These are phyloP conservation scores for Mucor velutinosus DNA, from an alignment of 371 early-diverging fungal genomes.

Conservation along the genomic window DNA sequence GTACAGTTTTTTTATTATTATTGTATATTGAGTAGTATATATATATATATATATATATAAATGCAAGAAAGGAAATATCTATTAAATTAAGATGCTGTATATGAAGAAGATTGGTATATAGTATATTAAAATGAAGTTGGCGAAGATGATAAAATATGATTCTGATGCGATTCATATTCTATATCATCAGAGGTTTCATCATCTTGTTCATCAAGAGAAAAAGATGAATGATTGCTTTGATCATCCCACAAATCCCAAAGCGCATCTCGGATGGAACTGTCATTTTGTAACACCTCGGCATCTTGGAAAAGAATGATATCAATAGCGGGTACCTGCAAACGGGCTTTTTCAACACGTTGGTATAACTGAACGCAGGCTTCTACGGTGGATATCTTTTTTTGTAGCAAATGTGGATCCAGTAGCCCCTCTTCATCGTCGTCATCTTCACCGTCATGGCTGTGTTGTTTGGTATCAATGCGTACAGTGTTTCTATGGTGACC, in stretches of 20 bases:
- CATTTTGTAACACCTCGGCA: slow-evolving; percentile 27
- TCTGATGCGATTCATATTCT: neutral
- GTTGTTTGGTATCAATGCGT: neutral
- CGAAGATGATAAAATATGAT: neutral
- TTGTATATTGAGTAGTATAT: too few relatives aligned
- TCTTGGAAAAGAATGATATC: slow-evolving; percentile 38
- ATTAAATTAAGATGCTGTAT: too few relatives aligned
- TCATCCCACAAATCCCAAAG: slow-evolving; percentile 42
- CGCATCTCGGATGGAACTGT: slow-evolving; percentile 30
- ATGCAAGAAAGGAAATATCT: too few relatives aligned
- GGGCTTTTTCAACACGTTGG: slow-evolving; percentile 33
- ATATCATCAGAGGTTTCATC: neutral
- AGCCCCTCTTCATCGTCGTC: neutral
- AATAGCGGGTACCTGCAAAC: slow-evolving; percentile 19
- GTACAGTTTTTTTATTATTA: too few relatives aligned
- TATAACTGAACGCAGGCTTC: slow-evolving; percentile 21
- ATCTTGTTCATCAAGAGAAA: too few relatives aligned
- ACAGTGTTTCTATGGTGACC: slow-evolving; percentile 11
- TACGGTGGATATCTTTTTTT: slow-evolving; percentile 4
- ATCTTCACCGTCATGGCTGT: neutral
- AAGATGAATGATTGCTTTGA: neutral
- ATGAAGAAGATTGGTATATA: neutral
- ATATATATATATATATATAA: too few relatives aligned
- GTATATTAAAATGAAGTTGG: neutral
- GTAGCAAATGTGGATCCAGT: neutral